Base-by-base conservation (phyloP, 805 yeast genomes). In the Saccharomycopsis sp. region DNA sequence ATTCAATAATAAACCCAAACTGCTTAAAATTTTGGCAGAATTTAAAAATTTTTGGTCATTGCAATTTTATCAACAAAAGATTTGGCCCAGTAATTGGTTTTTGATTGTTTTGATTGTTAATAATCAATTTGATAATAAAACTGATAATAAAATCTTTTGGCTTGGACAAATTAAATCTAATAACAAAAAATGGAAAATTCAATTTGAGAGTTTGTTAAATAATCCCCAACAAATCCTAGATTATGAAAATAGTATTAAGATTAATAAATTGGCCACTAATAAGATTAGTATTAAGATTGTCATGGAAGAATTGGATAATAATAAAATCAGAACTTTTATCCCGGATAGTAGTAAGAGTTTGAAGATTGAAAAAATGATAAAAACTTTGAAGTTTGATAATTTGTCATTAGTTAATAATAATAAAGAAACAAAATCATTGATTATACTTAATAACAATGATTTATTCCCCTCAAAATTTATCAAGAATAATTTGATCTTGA, bases 41-140 rank as follows among this genome's bases (percentile, higher is more conserved):
- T 32, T 17, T 21, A 27, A 34, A 3, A 40, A 29, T 18, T 42
- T 38, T n/a, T 46, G 46, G 46, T 34, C 46, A 4, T 36, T 46
- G 17, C 49, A 46, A 21, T 46, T 26, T 27, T 46, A 39, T 30
- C 38, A 39, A 21, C 17, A 42, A 18, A 39, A 34, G 14, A 33
- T 39, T 23, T 46, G 49, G 49, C 49, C 49, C 3, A 36, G 27
- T 9, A 44, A 41, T 34, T 46, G 49, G 49, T 41, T 46, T 32
- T 39, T 46, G 32, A 33, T 39, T 19, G 39, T 31, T 8, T 39
- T 43, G 10, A 25, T 44, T 13, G 20, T 36, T 5, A 41, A 42
- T 37, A 31, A 21, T 13, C 5, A n/a, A 4, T 33, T n/a, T 15
- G 4, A 19, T 8, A 28, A 20, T 5, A 25, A 29, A 9, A n/a